Base-by-base conservation (phyloP, 306 rosid genomes). In the Cucumis melo region DNA sequence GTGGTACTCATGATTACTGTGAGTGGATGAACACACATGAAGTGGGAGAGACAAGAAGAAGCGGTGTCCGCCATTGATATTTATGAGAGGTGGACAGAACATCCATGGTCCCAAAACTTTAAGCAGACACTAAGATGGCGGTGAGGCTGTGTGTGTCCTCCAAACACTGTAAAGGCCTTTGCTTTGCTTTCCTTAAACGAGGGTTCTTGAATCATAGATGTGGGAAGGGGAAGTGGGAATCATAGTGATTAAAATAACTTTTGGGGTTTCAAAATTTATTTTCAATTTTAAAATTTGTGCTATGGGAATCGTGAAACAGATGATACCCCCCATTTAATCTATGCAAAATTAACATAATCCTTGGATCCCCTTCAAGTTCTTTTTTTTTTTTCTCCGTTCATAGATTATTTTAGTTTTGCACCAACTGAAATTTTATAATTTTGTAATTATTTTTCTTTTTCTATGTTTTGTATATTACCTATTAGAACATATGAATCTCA, bases 21-120 rank as follows among this genome's bases (percentile, higher is more conserved):
- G 78, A 57, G 78, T 83, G 55, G 85, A 82, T 79, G 81, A 78
- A 86, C 36, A 66, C 86, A 62, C 87, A 84, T 86, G 88, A 84
- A 67, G 55, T 19, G 73, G 60, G 75, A 57, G 51, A 38, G 75
- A 65, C 42, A 66, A 81, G 74, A 81, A 41, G 73, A 84, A 84
- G 46, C 46, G 44, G 62, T 53, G 42, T 73, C 44, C 61, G 77
- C 62, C 77, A 73, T 73, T 53, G 62, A 53, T 53, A 73, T 73
- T 73, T 16, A 73, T 32, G 62, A 53, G 62, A 50, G 58, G 32
- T 73, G n/a, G 42, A 44, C 76, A 71, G 10, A 24, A 42, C 59
- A 27, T 32, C 61, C 48, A 73, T 73, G 62, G 48, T 73, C 76
- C 59, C 76, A 9, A 44, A 1, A 16, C 46, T 73, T 53, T 32